Percentiles rank a stretch among this genome's conserved stretches.
These are phyloP conservation scores for Fusarium temperatum DNA, from an alignment of 2,329 filamentous ascomycete genomes.

Conservation along the genomic window DNA sequence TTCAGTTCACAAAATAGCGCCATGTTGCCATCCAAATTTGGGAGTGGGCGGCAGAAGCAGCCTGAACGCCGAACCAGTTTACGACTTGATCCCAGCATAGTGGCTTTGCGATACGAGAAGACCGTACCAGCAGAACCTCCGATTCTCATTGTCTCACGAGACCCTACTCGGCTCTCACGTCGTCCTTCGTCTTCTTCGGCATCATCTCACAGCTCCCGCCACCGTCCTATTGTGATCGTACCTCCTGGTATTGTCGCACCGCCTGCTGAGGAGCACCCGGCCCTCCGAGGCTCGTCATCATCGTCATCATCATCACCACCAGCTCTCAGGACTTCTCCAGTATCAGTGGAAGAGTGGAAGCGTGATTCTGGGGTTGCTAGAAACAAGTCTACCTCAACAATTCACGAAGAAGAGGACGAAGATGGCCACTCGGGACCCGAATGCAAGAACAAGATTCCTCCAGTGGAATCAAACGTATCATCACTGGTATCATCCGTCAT, in stretches of 20 bases:
- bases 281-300: constrained; percentile 51
- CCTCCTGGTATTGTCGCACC: constrained; percentile 49
- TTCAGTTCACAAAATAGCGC: constrained; percentile 14
- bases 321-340: constrained; percentile 35
- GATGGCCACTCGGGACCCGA: constrained; percentile 45
- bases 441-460: constrained; percentile 16
- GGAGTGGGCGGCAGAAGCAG: constrained; percentile 55
- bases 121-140: constrained; percentile 66
- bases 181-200: constrained; percentile 38
- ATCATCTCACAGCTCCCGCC: constrained; percentile 36
- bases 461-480: constrained; percentile 21
- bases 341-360: constrained; percentile 55
- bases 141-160: constrained; percentile 60
- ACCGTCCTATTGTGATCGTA: constrained; percentile 44
- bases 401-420: constrained; percentile 54
- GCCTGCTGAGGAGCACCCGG: constrained; percentile 63
- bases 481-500: constrained; percentile 28
- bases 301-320: constrained; percentile 28
- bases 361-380: constrained; percentile 65
- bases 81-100: constrained; percentile 59
- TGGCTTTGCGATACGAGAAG: constrained; percentile 69
- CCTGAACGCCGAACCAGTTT: constrained; percentile 49
- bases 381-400: constrained; percentile 52
- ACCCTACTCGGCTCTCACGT: constrained; percentile 47
- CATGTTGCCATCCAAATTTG: constrained; percentile 53